Evolutionary conservation across 2,329 filamentous ascomycete species (phyloP).

Genomic region (Phaeosphaeria sp.): DNA sequence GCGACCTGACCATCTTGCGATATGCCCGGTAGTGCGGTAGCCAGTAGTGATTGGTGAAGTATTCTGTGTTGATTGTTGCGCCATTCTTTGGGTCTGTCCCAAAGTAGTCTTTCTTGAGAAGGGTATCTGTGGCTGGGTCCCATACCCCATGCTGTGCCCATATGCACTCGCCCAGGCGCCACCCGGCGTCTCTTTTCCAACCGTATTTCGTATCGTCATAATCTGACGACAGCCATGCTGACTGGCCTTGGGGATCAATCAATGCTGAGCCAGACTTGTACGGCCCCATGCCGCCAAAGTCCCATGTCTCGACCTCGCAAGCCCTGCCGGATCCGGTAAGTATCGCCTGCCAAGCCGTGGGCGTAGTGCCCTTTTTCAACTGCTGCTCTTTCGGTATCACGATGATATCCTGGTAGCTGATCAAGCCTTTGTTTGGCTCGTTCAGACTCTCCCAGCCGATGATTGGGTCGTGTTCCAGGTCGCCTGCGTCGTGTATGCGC

Average conservation of each 20-base stretch:
- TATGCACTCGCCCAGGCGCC: constrained; percentile 92
- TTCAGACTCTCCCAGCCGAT: constrained; percentile 98
- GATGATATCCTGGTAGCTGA: constrained; percentile 82
- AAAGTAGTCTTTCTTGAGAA: constrained; percentile 89
- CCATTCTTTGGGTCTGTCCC: constrained; percentile 77
- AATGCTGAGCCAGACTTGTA: constrained; percentile 84
- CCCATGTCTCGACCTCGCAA: constrained; percentile 89
- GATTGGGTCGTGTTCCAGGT: constrained; percentile 83
- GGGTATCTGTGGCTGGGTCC: constrained; percentile 78
- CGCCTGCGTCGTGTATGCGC: constrained; percentile 87
- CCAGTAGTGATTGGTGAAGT: constrained; percentile 91
- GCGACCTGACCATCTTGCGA: constrained; percentile 72
- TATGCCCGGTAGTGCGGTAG: constrained; percentile 84
- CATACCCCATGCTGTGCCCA: constrained; percentile 98
- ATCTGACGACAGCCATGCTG: constrained; percentile 80
- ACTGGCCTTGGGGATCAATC: constrained; percentile 85
- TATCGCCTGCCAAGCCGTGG: constrained; percentile 93
- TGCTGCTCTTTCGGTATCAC: constrained; percentile 86
- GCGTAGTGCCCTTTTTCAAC: constrained; percentile 88
- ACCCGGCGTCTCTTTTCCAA: constrained; percentile 84
- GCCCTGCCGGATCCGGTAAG: constrained; percentile 89
- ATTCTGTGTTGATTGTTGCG: constrained; percentile 76
- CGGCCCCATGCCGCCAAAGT: constrained; percentile 90
- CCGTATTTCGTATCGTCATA: constrained; percentile 89
- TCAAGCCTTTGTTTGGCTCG: constrained; percentile 88